phyloP scores from a whole-genome alignment of 306 rosid species.

The Dicorynia guianensis region DNA sequence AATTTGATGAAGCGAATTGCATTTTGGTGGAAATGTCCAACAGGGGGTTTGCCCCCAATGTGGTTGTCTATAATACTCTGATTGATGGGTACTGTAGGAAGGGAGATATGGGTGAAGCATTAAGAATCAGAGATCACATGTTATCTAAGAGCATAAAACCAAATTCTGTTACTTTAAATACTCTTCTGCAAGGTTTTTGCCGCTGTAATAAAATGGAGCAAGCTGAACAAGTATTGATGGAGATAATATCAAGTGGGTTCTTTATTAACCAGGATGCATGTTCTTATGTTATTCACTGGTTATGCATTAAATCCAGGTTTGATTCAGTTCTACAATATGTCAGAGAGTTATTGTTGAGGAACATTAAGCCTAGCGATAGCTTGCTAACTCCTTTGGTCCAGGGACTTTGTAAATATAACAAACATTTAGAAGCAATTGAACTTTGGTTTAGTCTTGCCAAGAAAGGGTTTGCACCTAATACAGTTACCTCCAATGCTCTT shows the following conservation, averaged over 20 bases:
- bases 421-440: slow-evolving; percentile 61
- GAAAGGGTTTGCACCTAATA: slow-evolving; percentile 64
- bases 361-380: slow-evolving; percentile 60
- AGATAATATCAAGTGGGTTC: slow-evolving; percentile 48
- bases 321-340: slow-evolving; percentile 58
- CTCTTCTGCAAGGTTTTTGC: slow-evolving; percentile 68
- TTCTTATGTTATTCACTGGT: slow-evolving; percentile 56
- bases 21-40: slow-evolving; percentile 64
- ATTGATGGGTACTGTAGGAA: slow-evolving; percentile 72
- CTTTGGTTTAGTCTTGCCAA: slow-evolving; percentile 73
- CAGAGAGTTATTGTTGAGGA: slow-evolving; percentile 52
- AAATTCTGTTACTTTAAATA: slow-evolving; percentile 64
- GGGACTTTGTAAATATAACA: slow-evolving; percentile 67
- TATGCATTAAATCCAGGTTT: slow-evolving; percentile 56
- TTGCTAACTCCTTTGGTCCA: slow-evolving; percentile 65
- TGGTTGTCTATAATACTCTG: slow-evolving; percentile 61
- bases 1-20: slow-evolving; percentile 52
- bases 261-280: slow-evolving; percentile 58
- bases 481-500: slow-evolving; percentile 69
- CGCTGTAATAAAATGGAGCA: slow-evolving; percentile 57
- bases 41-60: slow-evolving; percentile 64
- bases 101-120: slow-evolving; percentile 62
- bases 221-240: slow-evolving; percentile 53
- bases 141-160: slow-evolving; percentile 59
- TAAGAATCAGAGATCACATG: slow-evolving; percentile 71